A percentile compares a stretch with the other conserved stretches of the same genome.
Conservation (phyloP, 2,329 filamentous ascomycete genomes). For the Paraphoma sp. region DNA sequence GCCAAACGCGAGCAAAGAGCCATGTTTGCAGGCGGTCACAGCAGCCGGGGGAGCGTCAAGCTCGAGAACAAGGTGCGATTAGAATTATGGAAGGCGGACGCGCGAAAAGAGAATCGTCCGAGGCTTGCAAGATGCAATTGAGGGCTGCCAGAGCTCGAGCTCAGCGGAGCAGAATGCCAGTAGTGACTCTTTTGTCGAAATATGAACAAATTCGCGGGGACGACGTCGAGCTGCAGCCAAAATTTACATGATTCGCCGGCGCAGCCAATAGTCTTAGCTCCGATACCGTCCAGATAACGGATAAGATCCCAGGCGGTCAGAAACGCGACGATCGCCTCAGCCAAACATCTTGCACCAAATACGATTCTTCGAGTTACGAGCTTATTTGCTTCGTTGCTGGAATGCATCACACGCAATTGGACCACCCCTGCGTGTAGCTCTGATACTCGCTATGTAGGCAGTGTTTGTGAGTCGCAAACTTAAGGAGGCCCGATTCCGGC, state of each 20-base stretch:
- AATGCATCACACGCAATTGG: too few species aligned
- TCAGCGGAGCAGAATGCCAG: slow-evolving; percentile 32
- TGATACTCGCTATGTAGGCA: too few species aligned
- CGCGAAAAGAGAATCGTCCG: slow-evolving; percentile 23
- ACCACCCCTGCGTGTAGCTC: too few species aligned
- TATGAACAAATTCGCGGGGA: slow-evolving; percentile 40
- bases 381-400: background rate
- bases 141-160: slow-evolving; percentile 37
- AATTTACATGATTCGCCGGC: slow-evolving; percentile 37
- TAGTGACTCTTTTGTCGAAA: slow-evolving; percentile 33
- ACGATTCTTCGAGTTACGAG: slow-evolving; percentile 1
- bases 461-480: background rate
- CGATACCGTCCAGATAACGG: slow-evolving; percentile 41
- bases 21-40: slow-evolving; percentile 42
- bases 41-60: slow-evolving; percentile 39
- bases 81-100: slow-evolving; percentile 22
- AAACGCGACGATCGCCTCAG: background rate
- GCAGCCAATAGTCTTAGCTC: slow-evolving; percentile 34
- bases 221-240: slow-evolving; percentile 38
- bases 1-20: slow-evolving; percentile 51
- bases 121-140: slow-evolving; percentile 35
- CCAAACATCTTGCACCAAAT: background rate
- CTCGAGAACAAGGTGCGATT: slow-evolving; percentile 29
- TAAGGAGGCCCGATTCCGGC: slow-evolving; percentile 27
- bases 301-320: slow-evolving; percentile 21